phyloP scores from a whole-genome alignment of 192 early-diverging fungal genomes.

The Diversispora epigaea region DNA sequence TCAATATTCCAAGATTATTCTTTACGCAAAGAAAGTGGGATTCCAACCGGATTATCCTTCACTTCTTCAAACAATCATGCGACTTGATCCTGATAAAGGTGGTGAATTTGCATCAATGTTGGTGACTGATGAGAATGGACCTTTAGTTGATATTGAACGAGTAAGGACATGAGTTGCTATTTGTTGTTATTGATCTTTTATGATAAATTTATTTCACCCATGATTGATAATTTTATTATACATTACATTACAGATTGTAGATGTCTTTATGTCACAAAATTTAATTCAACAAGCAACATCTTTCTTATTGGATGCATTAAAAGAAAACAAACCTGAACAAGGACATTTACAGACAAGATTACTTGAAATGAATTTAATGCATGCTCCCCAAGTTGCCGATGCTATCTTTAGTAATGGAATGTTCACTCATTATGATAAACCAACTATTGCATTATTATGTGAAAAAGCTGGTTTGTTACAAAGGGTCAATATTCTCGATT shows the following conservation, averaged over 20 bases:
- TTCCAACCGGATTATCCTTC: constrained; percentile 90
- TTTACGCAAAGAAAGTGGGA: constrained; percentile 92
- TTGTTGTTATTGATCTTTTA: neutral
- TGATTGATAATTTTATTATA: neutral
- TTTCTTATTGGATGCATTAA: constrained; percentile 94
- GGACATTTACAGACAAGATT: constrained; percentile 90
- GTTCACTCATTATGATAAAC: constrained; percentile 94
- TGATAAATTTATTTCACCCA: neutral
- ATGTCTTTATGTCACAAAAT: constrained; percentile 89
- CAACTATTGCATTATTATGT: constrained; percentile 87
- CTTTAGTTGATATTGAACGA: constrained; percentile 81
- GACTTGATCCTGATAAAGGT: constrained; percentile 90
- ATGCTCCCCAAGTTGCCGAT: constrained; percentile 97
- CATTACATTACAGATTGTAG: constrained; percentile 64
- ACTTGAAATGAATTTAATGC: constrained; percentile 96
- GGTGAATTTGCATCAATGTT: constrained; percentile 89
- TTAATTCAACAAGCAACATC: constrained; percentile 96
- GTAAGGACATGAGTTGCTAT: constrained; percentile 29
- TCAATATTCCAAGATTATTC: constrained; percentile 94
- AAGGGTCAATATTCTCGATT: constrained; percentile 50
- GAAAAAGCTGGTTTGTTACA: constrained; percentile 98
- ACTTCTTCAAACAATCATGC: constrained; percentile 88
- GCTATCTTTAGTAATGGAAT: constrained; percentile 95
- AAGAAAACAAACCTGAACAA: constrained; percentile 90
- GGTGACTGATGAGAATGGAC: constrained; percentile 77